Conservation (phyloP, 495 filamentous ascomycete genomes). For the Alectoria sarmentosa region DNA sequence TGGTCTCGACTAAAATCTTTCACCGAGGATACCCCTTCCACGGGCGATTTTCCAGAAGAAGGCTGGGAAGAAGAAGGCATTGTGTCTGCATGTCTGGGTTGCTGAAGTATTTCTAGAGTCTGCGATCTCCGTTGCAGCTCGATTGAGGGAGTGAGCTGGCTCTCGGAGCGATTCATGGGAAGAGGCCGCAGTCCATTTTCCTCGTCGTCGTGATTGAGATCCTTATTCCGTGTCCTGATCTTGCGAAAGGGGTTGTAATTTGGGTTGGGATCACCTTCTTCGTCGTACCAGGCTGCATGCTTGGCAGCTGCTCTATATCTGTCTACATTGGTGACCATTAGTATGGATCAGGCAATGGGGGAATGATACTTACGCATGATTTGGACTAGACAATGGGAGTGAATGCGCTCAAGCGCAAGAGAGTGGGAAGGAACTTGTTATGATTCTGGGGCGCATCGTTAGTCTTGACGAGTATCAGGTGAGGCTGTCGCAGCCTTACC, state of each 20-base stretch:
- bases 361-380: conserved; percentile 24
- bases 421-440: background rate
- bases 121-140: conserved; percentile 10
- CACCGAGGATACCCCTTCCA: background rate
- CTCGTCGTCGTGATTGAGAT: conserved; percentile 12
- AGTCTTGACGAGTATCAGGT: background rate
- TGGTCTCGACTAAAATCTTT: conserved; percentile 13
- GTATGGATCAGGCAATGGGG: background rate
- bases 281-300: conserved; percentile 42
- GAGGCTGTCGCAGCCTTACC: background rate
- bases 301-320: conserved; percentile 40
- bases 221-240: background rate
- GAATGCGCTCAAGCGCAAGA: conserved; percentile 8
- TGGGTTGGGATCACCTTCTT: conserved; percentile 32
- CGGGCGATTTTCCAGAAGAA: conserved; percentile 4
- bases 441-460: background rate
- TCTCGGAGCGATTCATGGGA: conserved; percentile 21
- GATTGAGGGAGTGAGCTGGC: conserved; percentile 3
- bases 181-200: conserved; percentile 12
- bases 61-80: conserved; percentile 19
- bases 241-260: conserved; percentile 44
- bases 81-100: conserved; percentile 24
- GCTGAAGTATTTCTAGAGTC: conserved; percentile 1
- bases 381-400: background rate
- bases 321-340: conserved; percentile 30